Evolutionary conservation across 2,329 filamentous ascomycete genomes (phyloP), one percentile per base, ranked within the genome.

Genomic region (Calonectria fujianensis): DNA sequence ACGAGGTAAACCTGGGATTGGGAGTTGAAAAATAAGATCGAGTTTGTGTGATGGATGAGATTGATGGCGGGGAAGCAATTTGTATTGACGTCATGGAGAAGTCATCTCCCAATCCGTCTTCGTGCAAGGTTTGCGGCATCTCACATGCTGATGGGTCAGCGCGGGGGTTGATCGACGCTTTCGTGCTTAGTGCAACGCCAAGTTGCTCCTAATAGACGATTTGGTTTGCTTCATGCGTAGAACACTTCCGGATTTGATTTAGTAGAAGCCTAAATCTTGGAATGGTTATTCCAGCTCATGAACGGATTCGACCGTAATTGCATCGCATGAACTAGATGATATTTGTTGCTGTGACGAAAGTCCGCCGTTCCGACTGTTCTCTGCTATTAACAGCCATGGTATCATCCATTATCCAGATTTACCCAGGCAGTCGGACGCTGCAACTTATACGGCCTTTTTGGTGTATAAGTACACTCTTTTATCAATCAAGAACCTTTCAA

Each of bases 51-150:
- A 16, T 37, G 24, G 57, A 41, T 27, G 54, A 37, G 13, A 16
- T 29, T 41, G 35, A 29, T 54, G 65, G 65, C 65, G 48, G 65
- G 65, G 65, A 68, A 68, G 65, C 52, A 32, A 39, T 37, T 32
- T 39, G 41, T 48, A 18, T 54, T 68, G 65, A 68, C 65, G 65
- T 68, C 65, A 68, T 68, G 48, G 45, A 41, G 48, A 68, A n/a
- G 50, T 54, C 48, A 54, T 66, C 18, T 16, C 27, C 32, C 32
- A 39, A 50, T 52, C 35, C 48, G 45, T 68, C 48, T 27, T 27
- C 32, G 61, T 31, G 52, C 7, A 54, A 39, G 50, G n/a, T 35
- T 68, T 41, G 29, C 7, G 24, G 29, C 35, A 29, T 37, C 24
- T 67, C 31, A 20, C n/a, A 41, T 29, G 10, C 27, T n/a, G n/a